Conservation (phyloP, 805 yeast genomes). For the Tetrapisispora iriomotensis region DNA sequence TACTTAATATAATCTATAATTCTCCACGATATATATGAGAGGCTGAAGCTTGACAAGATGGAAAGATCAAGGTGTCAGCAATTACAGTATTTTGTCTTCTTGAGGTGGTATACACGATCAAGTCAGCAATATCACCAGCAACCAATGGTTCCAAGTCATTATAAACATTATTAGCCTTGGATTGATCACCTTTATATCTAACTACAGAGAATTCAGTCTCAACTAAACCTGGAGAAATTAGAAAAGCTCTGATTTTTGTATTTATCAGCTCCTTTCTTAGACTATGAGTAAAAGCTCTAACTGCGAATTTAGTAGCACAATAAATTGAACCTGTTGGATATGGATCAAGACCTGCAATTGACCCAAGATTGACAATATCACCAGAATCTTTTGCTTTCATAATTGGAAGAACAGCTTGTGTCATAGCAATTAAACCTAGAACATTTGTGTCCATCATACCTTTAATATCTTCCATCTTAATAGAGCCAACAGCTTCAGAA, state of each 20-base stretch:
- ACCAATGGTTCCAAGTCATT: slow-evolving; percentile 45
- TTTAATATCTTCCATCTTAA: slow-evolving; percentile 52
- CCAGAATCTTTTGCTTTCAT: slow-evolving; percentile 63
- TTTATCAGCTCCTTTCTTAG: slow-evolving; percentile 65
- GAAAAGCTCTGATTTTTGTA: slow-evolving; percentile 58
- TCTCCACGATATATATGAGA: slow-evolving; percentile 41
- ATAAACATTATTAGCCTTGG: slow-evolving; percentile 46
- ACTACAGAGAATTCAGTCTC: slow-evolving; percentile 57
- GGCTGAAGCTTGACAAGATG: slow-evolving; percentile 78
- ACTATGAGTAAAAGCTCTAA: slow-evolving; percentile 60
- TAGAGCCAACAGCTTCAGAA: slow-evolving; percentile 61
- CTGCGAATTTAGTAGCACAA: slow-evolving; percentile 67
- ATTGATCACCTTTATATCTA: slow-evolving; percentile 48
- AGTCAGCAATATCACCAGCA: slow-evolving; percentile 53
- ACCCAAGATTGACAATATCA: slow-evolving; percentile 66
- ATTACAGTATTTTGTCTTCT: slow-evolving; percentile 50
- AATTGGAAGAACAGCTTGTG: slow-evolving; percentile 67
- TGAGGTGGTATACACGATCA: slow-evolving; percentile 47
- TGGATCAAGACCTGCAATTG: slow-evolving; percentile 71
- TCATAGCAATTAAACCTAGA: slow-evolving; percentile 69
- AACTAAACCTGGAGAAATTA: slow-evolving; percentile 61
- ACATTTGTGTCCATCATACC: slow-evolving; percentile 84
- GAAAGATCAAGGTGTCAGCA: slow-evolving; percentile 73
- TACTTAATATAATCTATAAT: too few relatives aligned
- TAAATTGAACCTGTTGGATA: slow-evolving; percentile 73